These are phyloP conservation scores for Macrocybe gigantea DNA, from an alignment of 768 basidiomycete species.

Conservation along the genomic window DNA sequence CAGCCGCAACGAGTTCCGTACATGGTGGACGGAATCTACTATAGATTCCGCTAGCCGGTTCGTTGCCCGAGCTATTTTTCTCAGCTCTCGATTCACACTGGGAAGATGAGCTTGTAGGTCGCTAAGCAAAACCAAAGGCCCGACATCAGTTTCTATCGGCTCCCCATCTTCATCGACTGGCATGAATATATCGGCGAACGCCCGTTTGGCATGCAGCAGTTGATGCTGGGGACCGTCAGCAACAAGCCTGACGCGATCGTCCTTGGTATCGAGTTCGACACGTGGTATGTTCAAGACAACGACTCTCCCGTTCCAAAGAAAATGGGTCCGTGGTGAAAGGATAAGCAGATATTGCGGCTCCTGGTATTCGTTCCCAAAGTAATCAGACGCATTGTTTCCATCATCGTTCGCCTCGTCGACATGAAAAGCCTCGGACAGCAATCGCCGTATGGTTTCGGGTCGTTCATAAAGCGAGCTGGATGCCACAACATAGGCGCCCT, in stretches of 20 bases:
- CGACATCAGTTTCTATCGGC: conserved; percentile 33
- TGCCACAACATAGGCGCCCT: conserved; percentile 91
- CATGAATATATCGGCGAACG: conserved; percentile 62
- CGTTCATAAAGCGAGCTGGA: conserved; percentile 70
- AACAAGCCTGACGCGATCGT: conserved; percentile 85
- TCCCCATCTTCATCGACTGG: conserved; percentile 62
- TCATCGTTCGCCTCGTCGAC: conserved; percentile 61
- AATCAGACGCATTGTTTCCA: conserved; percentile 29
- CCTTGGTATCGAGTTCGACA: conserved; percentile 78
- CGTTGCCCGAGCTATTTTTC: conserved; percentile 86
- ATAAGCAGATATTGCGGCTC: conserved; percentile 76
- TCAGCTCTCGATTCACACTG: conserved; percentile 79
- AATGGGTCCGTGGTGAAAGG: conserved; percentile 78
- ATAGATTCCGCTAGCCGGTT: conserved; percentile 90
- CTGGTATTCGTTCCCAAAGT: conserved; percentile 47
- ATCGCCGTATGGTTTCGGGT: conserved; percentile 69
- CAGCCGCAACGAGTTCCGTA: conserved; percentile 60
- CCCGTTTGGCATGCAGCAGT: conserved; percentile 69
- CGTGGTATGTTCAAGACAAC: conserved; percentile 70
- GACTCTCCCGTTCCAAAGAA: conserved; percentile 90
- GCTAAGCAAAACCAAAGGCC: conserved; percentile 45
- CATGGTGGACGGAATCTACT: conserved; percentile 85
- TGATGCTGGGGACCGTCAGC: conserved; percentile 84
- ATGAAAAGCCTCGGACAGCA: conserved; percentile 83
- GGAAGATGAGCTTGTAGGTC: conserved; percentile 92